Base-by-base conservation (phyloP, 495 filamentous ascomycete genomes). In the Elaphomyces granulatus region DNA sequence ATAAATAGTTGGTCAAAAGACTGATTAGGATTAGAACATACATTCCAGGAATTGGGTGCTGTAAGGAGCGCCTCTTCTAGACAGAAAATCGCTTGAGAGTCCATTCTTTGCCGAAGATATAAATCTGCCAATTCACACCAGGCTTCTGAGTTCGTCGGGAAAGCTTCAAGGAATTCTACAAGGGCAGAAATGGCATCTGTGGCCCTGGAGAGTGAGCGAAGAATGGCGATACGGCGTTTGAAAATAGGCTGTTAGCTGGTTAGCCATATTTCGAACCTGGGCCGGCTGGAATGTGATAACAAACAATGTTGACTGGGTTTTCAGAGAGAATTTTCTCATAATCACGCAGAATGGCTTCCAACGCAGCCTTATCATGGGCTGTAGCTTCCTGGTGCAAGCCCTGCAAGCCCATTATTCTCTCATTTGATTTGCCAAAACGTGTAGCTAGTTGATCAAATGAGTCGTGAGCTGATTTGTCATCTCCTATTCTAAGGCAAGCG, bases 1-100 rank as follows among this genome's bases (percentile, higher is more conserved):
- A 14, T 45, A 46, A 19, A 38, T 33, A 16, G 15, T 36, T 35
- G 35, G 26, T 32, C 7, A 20, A 15, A 31, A 20, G 30, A 26
- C 34, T 18, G 34, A 19, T 35, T 35, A 34, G 37, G 36, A 53
- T 34, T 26, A 26, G 30, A 36, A 62, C 81, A 48, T 58, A 90
- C 85, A 68, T 85, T 95, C 84, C 92, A 98, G 19, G 90, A 83
- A 64, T 92, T 87, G 8, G 90, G 88, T n/a, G 75, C 72, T 43
- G 93, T 68, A 26, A 96, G 61, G 21, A 98, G 55, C 31, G 90
- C 83, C 55, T 96, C 90, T 52, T 98, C 92, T 28, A 93, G 63
- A 45, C 87, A 78, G 57, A 80, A 96, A 34, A 88, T 74, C 23
- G 87, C 85, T 54, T 94, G 88, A 15, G 72, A 55, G 48, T 80